Conservation (phyloP, 1,284 basidiomycete species). For the Ustilago hordei region DNA sequence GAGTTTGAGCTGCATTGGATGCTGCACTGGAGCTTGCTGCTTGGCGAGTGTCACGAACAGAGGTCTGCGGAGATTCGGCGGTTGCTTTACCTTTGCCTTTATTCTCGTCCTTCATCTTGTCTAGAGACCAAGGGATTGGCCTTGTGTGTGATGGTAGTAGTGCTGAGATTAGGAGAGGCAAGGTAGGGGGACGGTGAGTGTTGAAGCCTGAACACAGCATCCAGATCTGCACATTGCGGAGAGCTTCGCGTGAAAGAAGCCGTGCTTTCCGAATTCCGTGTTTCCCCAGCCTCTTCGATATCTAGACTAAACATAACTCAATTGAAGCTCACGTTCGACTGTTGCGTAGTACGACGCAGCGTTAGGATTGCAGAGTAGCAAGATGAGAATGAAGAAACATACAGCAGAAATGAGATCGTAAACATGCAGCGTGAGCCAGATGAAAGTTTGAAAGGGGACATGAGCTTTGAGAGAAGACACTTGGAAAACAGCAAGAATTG, state of each 20-base stretch:
- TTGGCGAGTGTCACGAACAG: neutral
- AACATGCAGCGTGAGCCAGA: neutral
- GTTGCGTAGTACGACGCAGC: neutral
- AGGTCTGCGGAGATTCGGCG: neutral
- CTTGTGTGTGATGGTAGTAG: neutral
- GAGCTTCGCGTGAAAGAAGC: constrained; percentile 16
- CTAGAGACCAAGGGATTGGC: neutral
- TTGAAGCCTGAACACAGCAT: neutral
- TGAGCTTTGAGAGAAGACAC: neutral
- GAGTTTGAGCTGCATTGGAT: constrained; percentile 17
- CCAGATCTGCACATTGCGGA: constrained; percentile 1
- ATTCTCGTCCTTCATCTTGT: constrained; percentile 19
- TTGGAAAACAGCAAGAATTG: neutral
- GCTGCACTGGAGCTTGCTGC: neutral
- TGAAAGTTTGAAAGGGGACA: neutral
- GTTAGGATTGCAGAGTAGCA: neutral
- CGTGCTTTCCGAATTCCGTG: constrained; percentile 6
- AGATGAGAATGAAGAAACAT: constrained; percentile 1
- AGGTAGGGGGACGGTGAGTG: neutral
- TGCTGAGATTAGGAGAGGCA: neutral
- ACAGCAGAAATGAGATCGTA: neutral
- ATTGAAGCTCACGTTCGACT: neutral
- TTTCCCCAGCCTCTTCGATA: too few relatives aligned
- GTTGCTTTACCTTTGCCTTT: constrained; percentile 35
- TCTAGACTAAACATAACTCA: neutral